These are phyloP conservation scores for Cardamine chenopodiifolia DNA, from an alignment of 345 rosid genomes.

Conservation along the genomic window DNA sequence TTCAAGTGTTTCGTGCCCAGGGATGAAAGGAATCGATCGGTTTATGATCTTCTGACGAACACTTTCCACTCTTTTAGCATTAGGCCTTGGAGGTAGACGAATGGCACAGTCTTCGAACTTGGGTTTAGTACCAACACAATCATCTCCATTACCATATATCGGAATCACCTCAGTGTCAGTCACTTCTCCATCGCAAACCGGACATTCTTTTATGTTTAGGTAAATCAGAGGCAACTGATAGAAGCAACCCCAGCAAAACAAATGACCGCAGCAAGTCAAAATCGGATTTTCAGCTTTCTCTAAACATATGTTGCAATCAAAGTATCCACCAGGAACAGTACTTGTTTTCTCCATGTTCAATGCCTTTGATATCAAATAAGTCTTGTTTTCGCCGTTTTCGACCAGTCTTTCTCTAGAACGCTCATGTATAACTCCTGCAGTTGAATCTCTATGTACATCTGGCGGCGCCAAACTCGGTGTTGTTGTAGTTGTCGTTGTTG, in stretches of 20 bases:
- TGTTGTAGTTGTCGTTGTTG: constrained; percentile 30
- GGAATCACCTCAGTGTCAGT: constrained; percentile 55
- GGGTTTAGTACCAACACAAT: constrained; percentile 13
- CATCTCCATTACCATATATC: constrained; percentile 56
- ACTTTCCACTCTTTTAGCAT: constrained; percentile 57
- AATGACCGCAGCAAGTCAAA: constrained; percentile 71
- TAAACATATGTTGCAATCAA: constrained; percentile 62
- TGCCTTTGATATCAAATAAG: constrained; percentile 56
- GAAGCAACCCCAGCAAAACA: constrained; percentile 76
- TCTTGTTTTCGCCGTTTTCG: constrained; percentile 39
- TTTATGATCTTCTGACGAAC: constrained; percentile 51
- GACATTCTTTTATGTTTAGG: constrained; percentile 49
- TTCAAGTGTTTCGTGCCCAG: constrained; percentile 45
- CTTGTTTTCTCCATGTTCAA: constrained; percentile 45
- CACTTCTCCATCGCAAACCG: constrained; percentile 57
- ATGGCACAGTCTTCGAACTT: constrained; percentile 46
- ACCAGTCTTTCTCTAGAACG: constrained; percentile 39
- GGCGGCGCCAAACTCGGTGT: constrained; percentile 4
- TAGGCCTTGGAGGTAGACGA: constrained; percentile 60
- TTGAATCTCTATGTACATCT: constrained; percentile 31
- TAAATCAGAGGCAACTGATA: constrained; percentile 53
- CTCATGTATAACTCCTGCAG: constrained; percentile 31
- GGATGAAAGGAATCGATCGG: constrained; percentile 37
- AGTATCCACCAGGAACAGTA: constrained; percentile 42
- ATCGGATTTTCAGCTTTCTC: constrained; percentile 57